These are phyloP conservation scores for Rhodotorula sp. DNA, from an alignment of 1,284 basidiomycete species.

Conservation along the genomic window DNA sequence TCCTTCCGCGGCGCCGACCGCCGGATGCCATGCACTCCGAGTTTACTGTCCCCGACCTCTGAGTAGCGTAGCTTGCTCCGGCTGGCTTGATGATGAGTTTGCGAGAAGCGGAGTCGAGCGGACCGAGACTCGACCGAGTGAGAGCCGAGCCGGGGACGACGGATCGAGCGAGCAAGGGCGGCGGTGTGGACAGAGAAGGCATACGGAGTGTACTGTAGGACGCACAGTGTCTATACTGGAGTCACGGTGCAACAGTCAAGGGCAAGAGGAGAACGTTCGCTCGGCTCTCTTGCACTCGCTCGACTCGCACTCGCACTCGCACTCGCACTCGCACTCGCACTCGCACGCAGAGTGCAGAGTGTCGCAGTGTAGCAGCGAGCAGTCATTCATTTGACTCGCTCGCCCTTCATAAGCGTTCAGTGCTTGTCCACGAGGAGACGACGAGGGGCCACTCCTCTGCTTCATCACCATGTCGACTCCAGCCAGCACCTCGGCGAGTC, in stretches of 20 bases:
- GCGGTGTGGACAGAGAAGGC: not conserved
- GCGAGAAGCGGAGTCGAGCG: not conserved
- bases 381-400: constrained; percentile 17
- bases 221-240: not conserved
- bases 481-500: not conserved
- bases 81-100: not conserved
- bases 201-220: not conserved
- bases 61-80: not conserved
- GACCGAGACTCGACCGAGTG: not conserved
- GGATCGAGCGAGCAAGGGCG: not conserved
- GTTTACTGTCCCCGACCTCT: not conserved
- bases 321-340: not conserved
- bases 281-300: not conserved
- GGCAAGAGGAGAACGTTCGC: too few relatives aligned
- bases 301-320: too few relatives aligned
- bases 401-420: not conserved
- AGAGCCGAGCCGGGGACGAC: not conserved
- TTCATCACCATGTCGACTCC: not conserved
- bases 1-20: too few relatives aligned
- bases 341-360: too few relatives aligned
- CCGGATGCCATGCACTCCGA: too few relatives aligned
- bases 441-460: not conserved
- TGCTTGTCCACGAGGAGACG: not conserved
- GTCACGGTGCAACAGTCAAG: not conserved
- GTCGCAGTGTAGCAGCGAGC: not conserved